A percentile compares a stretch with the other conserved stretches of the same genome.
Conservation (phyloP, 1,284 basidiomycete genomes). For the Pascua sp. region DNA sequence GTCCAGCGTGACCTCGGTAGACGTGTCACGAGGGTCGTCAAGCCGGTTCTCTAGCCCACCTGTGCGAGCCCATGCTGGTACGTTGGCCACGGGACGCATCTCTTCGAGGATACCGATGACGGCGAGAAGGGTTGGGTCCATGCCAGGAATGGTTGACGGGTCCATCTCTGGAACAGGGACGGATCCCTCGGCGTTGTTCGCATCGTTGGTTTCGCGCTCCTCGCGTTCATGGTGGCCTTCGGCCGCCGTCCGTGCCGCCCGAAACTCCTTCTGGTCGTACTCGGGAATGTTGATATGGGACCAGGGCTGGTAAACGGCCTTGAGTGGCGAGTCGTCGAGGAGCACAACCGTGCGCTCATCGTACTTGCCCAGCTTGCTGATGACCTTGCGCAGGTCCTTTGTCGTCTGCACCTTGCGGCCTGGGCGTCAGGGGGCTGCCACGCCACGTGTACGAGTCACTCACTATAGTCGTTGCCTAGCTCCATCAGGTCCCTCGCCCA, state of each 20-base stretch:
- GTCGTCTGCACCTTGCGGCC: conserved; percentile 42
- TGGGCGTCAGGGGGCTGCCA: conserved; percentile 1
- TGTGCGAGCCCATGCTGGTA: conserved; percentile 44
- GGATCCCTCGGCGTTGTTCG: not conserved
- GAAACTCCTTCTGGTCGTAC: conserved; percentile 31
- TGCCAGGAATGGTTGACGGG: conserved; percentile 4
- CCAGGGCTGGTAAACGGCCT: conserved; percentile 47
- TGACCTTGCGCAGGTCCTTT: conserved; percentile 45
- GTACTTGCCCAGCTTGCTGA: conserved; percentile 23
- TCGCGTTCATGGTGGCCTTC: not conserved
- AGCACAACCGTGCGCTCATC: conserved; percentile 35
- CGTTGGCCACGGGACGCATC: conserved; percentile 30
- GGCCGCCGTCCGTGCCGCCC: not conserved
- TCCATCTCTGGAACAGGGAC: not conserved
- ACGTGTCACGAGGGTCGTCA: not conserved
- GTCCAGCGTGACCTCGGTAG: conserved; percentile 15
- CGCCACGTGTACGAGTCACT: not conserved
- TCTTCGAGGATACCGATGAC: conserved; percentile 47
- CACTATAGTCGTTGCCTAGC: conserved; percentile 22
- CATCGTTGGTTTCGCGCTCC: not conserved
- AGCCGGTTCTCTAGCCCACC: conserved; percentile 31
- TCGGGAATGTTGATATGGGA: conserved; percentile 47
- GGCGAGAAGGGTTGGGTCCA: conserved; percentile 41
- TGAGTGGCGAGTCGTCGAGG: conserved; percentile 47
- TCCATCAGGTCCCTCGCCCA: conserved; percentile 48